Conservation (phyloP, 192 early-diverging fungal species). For the Mortierella antarctica region DNA sequence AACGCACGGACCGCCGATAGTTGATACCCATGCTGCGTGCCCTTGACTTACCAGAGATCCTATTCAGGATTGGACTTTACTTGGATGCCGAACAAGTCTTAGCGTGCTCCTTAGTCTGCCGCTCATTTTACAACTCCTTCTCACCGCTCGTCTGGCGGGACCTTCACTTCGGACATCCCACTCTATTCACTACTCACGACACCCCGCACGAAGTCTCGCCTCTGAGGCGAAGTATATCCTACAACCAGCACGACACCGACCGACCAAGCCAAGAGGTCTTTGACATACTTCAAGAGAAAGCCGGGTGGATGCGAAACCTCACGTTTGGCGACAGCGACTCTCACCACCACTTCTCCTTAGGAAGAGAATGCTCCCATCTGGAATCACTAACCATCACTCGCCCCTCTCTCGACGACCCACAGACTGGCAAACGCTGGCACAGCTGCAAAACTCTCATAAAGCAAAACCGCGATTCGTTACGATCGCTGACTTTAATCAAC, state of each 20-base stretch:
- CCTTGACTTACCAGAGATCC: slow-evolving; percentile 14
- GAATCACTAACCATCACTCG: slow-evolving; percentile 14
- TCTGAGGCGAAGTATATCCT: neutral
- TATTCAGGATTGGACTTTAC: slow-evolving; percentile 2
- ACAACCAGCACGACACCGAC: too few species aligned
- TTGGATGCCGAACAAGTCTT: slow-evolving; percentile 16
- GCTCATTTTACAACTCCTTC: slow-evolving; percentile 6
- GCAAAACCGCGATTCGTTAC: slow-evolving; percentile 1
- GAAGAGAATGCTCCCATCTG: neutral
- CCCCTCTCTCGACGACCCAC: neutral
- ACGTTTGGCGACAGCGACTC: too few species aligned
- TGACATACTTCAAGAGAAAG: too few species aligned
- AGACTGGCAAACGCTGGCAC: neutral
- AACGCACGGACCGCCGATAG: too few species aligned
- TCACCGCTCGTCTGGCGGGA: slow-evolving; percentile 25
- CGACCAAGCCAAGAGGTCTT: too few species aligned
- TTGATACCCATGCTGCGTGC: neutral
- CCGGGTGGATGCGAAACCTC: too few species aligned
- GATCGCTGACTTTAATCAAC: slow-evolving; percentile 1
- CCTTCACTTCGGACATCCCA: slow-evolving; percentile 12
- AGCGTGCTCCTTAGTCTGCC: slow-evolving; percentile 9
- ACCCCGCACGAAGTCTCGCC: neutral
- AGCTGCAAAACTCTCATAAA: slow-evolving; percentile 2
- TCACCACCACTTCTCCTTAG: too few species aligned
- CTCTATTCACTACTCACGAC: neutral